Conservation (phyloP, 1,139 yeast species). For the Magnusiomyces tetraspermus region DNA sequence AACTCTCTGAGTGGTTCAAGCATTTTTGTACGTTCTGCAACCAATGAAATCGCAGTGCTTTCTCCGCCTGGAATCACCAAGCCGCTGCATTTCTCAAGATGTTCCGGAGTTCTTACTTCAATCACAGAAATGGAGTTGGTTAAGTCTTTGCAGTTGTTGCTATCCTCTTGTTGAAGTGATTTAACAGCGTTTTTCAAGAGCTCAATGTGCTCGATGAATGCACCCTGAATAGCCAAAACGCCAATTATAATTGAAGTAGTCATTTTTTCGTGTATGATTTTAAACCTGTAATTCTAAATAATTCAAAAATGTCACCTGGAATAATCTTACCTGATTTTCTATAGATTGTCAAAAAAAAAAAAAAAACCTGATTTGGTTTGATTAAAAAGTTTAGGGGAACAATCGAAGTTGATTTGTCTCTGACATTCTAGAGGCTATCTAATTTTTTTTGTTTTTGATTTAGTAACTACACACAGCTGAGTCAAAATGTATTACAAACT, state of each 20-base stretch:
- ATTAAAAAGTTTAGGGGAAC: no score
- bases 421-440: no score
- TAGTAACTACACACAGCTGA: no score
- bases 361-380: no score
- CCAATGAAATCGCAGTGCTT: slow-evolving; percentile 64
- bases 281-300: no score
- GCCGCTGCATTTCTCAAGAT: slow-evolving; percentile 46
- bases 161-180: slow-evolving; percentile 14
- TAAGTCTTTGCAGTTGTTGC: not conserved
- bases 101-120: slow-evolving; percentile 46
- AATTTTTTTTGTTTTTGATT: no score
- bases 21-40: slow-evolving; percentile 57
- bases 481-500: no score
- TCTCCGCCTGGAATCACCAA: slow-evolving; percentile 75
- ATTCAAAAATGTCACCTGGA: no score
- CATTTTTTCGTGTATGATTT: not conserved
- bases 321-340: no score
- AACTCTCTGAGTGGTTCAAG: slow-evolving; percentile 46
- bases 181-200: slow-evolving; percentile 39
- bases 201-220: slow-evolving; percentile 61
- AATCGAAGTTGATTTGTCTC: no score
- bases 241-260: slow-evolving; percentile 37
- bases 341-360: no score
- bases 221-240: slow-evolving; percentile 74
- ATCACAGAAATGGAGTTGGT: slow-evolving; percentile 26